Conservation (phyloP, 768 basidiomycete species). For the Lentinus tigrinus region DNA sequence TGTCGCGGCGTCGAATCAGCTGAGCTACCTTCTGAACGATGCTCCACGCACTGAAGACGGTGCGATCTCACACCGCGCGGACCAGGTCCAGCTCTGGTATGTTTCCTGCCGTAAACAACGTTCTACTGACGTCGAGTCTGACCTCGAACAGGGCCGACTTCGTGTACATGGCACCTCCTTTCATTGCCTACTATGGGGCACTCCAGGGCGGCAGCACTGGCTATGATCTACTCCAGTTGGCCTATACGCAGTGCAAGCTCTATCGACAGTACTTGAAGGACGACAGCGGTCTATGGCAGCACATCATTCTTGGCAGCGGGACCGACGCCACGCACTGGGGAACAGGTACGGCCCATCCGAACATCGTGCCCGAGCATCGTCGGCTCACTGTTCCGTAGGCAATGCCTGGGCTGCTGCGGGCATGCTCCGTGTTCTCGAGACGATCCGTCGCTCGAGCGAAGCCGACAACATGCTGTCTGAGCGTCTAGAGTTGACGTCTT, state of each 20-base stretch:
- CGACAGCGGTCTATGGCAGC: slow-evolving; percentile 52
- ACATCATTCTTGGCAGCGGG: slow-evolving; percentile 47
- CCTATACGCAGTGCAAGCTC: slow-evolving; percentile 55
- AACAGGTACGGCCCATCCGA: slow-evolving; percentile 39
- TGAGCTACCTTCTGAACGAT: slow-evolving; percentile 44
- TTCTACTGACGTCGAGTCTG: background rate
- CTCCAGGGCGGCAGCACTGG: slow-evolving; percentile 38
- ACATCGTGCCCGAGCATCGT: background rate
- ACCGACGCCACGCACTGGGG: slow-evolving; percentile 55
- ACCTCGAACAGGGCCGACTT: slow-evolving; percentile 49
- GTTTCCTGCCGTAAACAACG: background rate
- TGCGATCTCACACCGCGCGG: slow-evolving; percentile 56
- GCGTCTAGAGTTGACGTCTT: slow-evolving; percentile 43
- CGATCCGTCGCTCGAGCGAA: slow-evolving; percentile 46
- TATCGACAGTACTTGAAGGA: slow-evolving; percentile 56
- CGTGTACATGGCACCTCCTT: slow-evolving; percentile 63
- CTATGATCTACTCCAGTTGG: slow-evolving; percentile 39
- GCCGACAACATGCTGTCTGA: slow-evolving; percentile 37
- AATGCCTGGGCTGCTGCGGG: slow-evolving; percentile 76
- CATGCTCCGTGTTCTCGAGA: slow-evolving; percentile 59
- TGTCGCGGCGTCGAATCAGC: slow-evolving; percentile 43
- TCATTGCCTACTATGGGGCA: slow-evolving; percentile 64
- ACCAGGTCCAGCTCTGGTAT: slow-evolving; percentile 55
- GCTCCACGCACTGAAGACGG: slow-evolving; percentile 47
- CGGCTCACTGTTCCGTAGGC: slow-evolving; percentile 27